Percentiles rank a stretch among this genome's conserved stretches.
Conservation (phyloP, 495 filamentous ascomycete species). For the Penicillium tannophilum region DNA sequence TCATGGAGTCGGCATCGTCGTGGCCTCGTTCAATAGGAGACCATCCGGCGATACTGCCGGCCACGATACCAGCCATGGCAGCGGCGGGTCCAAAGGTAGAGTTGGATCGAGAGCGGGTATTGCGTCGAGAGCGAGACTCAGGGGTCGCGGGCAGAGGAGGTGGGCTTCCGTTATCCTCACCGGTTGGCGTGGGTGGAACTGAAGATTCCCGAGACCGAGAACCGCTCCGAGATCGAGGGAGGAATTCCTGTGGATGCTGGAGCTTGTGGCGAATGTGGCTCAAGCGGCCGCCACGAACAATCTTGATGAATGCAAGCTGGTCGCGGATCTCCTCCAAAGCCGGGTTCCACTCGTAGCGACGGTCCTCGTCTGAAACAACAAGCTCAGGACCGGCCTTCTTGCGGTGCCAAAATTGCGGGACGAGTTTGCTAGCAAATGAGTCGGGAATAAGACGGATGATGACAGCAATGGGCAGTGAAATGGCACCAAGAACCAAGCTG, state of each 20-base stretch:
- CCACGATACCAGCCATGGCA: slow-evolving; percentile 83
- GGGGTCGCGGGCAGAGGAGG: slow-evolving; percentile 63
- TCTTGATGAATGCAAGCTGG: slow-evolving; percentile 76
- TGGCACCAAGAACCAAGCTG: slow-evolving; percentile 67
- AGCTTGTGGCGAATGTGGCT: slow-evolving; percentile 85
- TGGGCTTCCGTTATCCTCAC: slow-evolving; percentile 47
- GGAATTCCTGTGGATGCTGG: slow-evolving; percentile 74
- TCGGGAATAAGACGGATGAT: slow-evolving; percentile 78
- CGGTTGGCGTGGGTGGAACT: slow-evolving; percentile 66
- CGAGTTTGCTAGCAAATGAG: slow-evolving; percentile 54
- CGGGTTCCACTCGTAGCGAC: slow-evolving; percentile 64
- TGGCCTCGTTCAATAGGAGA: slow-evolving; percentile 72
- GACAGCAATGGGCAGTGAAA: slow-evolving; percentile 72
- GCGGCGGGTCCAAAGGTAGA: slow-evolving; percentile 81
- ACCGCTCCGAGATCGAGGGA: slow-evolving; percentile 71
- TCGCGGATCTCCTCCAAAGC: slow-evolving; percentile 71
- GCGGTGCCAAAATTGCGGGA: slow-evolving; percentile 56
- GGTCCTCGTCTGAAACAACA: slow-evolving; percentile 74
- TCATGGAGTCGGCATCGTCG: slow-evolving; percentile 52
- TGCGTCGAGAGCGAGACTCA: slow-evolving; percentile 69
- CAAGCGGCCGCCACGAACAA: slow-evolving; percentile 78
- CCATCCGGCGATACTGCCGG: slow-evolving; percentile 85
- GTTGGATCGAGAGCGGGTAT: slow-evolving; percentile 81
- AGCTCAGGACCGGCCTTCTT: slow-evolving; percentile 47
- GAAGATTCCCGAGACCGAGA: slow-evolving; percentile 75